phyloP scores from a whole-genome alignment of 225 moss, liverwort and hornwort species.

The Asterella californica region DNA sequence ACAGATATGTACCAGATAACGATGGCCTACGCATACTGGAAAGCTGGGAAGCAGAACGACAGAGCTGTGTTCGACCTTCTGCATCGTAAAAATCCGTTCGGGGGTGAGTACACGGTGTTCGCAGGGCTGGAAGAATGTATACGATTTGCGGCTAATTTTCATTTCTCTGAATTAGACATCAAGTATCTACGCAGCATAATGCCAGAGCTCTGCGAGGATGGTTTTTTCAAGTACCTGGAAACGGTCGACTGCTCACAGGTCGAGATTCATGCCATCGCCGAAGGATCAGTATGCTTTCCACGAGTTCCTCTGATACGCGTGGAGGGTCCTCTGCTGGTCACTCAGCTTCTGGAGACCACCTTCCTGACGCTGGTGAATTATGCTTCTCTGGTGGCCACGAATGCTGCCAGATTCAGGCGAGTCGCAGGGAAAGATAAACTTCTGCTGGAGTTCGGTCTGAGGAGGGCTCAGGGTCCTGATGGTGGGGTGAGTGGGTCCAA shows the following conservation, averaged over 20 bases:
- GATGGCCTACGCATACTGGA: slow-evolving; percentile 58
- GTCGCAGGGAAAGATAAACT: slow-evolving; percentile 74
- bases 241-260: slow-evolving; percentile 68
- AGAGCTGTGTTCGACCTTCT: slow-evolving; percentile 68
- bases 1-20: slow-evolving; percentile 53
- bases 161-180: slow-evolving; percentile 64
- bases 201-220: slow-evolving; percentile 77
- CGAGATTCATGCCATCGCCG: slow-evolving; percentile 81
- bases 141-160: slow-evolving; percentile 74
- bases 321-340: slow-evolving; percentile 80
- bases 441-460: slow-evolving; percentile 74
- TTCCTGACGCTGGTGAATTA: slow-evolving; percentile 86
- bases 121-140: slow-evolving; percentile 97
- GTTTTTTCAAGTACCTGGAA: slow-evolving; percentile 60
- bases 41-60: slow-evolving; percentile 50
- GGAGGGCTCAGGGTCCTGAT: slow-evolving; percentile 94
- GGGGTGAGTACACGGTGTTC: slow-evolving; percentile 89
- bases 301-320: slow-evolving; percentile 77
- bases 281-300: slow-evolving; percentile 90
- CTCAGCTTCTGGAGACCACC: slow-evolving; percentile 76
- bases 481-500: slow-evolving; percentile 91
- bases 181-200: slow-evolving; percentile 61
- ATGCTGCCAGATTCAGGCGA: slow-evolving; percentile 73
- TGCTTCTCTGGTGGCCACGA: slow-evolving; percentile 77
- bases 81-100: slow-evolving; percentile 86